Base-by-base conservation (phyloP, 148 eudicot genomes). In the Fallopia convolvulus region DNA sequence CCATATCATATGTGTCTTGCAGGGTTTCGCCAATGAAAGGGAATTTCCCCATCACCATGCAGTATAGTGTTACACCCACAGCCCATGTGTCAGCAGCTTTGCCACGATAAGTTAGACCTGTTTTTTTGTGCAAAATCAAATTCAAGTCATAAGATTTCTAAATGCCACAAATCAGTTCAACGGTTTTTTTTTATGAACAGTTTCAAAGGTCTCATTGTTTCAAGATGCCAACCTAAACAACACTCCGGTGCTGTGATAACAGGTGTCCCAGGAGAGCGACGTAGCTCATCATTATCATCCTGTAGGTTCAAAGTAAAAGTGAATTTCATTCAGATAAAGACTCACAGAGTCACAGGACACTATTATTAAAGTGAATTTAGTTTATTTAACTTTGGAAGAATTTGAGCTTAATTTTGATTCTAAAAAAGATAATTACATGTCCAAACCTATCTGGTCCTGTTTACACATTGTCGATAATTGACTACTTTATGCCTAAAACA, bases 191-290 rank as follows among this genome's bases (percentile, higher is more conserved):
- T 44, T 9, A 44, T 8, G 11, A 44, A 44, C 10, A 44, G 56
- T 36, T n/a, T 52, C 39, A 58, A 39, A 56, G 60, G 32, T 15
- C 18, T 76, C 6, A 21, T 0, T 8, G 20, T 39, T 17, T 17
- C 42, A 36, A 65, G 56, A 40, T 48, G 50, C 86, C 21, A 10
- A 92, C 99, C 99, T 88, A 90, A 79, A 81, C 99, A 95, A 81
- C 99, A 95, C 79, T 95, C 99, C 1, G 99, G 99, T 46, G 99
- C 99, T 76, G 99, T 95, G 44, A 95, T 92, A 56, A 92, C 99
- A 53, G 99, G 99, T 70, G 99, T 95, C 75, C 99, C 99, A 73
- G 99, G 99, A 78, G 99, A 92, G 75, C 99, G 97, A 12, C 99
- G 92, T 75, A 95, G 88, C 86, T 88, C 94, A 76, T 95, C 99